Evolutionary conservation across 495 filamentous ascomycete genomes (phyloP), one percentile per base, ranked within the genome.

Genomic region (Talaromyces proteolyticus): DNA sequence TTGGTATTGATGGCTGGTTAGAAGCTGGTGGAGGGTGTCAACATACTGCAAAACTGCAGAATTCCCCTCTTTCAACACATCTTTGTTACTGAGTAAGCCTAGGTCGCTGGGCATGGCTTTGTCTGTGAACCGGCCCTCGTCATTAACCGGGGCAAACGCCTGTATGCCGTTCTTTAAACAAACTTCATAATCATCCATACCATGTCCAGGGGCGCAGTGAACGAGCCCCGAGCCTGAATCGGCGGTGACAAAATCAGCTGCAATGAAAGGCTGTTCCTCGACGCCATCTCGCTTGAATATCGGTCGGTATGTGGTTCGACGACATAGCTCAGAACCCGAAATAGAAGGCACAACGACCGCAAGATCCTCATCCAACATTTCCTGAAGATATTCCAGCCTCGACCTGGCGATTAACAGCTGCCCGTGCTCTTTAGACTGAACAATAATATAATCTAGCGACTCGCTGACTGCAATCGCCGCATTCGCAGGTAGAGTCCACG

Each of bases 401-500:
- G 78, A 78, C 44, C 83, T 72, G 2, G 88, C 89, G 42, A 93
- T 64, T 0, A 90, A 65, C 5, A 89, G 64, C 48, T 75, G 74
- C 26, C 82, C 81, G 36, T 78, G 63, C 6, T 50, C 63, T 3
- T 73, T 70, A 10, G 78, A 74, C 53, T 76, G 63, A 26, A 94
- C 67, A 45, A 96, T 68, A 21, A 69, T 68, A 64, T 99, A 99
- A 43, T 83, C 73, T 52, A 96, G 53, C 14, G 84, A 79, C 2
- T 79, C 61, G 53, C 86, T 77, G 22, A 97, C 74, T 6, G 88
- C 91, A 63, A 99, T 88, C 2, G 87, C 91, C 56, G 79, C 78
- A 62, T 99, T 99, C 16, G 94, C 90, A 2, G 93, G 94, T 3
- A 99, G 70, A 0, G 93, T 97, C 93, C 93, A 99, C 1, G 93